Base-by-base conservation (phyloP, 83 land plant species). In the Picea abies region DNA sequence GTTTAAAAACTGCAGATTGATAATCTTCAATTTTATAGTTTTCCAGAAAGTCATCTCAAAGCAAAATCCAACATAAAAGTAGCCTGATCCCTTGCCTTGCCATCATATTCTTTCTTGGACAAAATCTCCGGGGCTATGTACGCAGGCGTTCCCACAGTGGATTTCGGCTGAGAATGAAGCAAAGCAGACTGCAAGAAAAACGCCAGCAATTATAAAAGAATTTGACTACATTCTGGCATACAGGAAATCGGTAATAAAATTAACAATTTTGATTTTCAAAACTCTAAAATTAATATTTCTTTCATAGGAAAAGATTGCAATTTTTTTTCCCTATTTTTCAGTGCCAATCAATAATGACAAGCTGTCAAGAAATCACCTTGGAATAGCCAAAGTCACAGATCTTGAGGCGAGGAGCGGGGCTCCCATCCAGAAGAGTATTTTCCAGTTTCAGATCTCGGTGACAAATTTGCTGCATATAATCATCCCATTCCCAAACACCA, bases 311-410 rank as follows among this genome's bases (percentile, higher is more conserved):
- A 11, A 12, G 58, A 12, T 56, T 11, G 58, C 14, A 44, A 8
- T 56, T 12, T 56, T 56, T 11, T 49, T 11, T 3, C 14, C 58
- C 58, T 56, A 12, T 11, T 56, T 56, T 56, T 56, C 58, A 12
- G 25, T 22, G 26, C 26, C 26, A 66, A 22, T 66, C 26, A 66
- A 22, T 66, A 19, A n/a, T 7, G 11, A n/a, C 23, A 25, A 66
- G 12, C 26, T n/a, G 69, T 66, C 16, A 77, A 52, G 15, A 25
- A 29, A 26, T 10, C 65, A 92, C 94, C 93, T 92, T 92, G 22
- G 94, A 92, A 69, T 92, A 92, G 35, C 94, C 94, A 85, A 92
- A 91, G 64, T 91, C 93, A 85, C 93, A 91, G 85, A 91, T 91
- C 81, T 91, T 91, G 76, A 91, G 67, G 26, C 94, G 90, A 69